Base-by-base conservation (phyloP, 2,329 filamentous ascomycete species). In the Helotiales sp. region DNA sequence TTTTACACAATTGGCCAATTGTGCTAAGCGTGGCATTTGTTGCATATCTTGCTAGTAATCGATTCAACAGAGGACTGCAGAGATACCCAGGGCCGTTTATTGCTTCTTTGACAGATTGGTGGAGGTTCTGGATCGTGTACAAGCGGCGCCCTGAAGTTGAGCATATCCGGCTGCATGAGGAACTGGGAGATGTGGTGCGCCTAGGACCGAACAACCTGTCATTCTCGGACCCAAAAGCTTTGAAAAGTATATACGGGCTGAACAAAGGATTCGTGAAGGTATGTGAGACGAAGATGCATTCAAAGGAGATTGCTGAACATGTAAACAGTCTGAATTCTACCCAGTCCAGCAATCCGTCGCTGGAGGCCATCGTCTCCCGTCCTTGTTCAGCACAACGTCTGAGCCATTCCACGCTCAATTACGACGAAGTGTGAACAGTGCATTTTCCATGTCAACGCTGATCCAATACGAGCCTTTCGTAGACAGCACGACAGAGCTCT, bases 211-310 rank as follows among this genome's bases (percentile, higher is more conserved):
- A 93, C 70, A 82, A 82, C 0, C 79, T 96, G 1, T 93, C 90
- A 0, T 93, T 96, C 74, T 86, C 90, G 2, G 86, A 93, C 71
- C 91, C 92, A 0, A 86, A 86, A 66, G 91, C 91, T 0, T 82
- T 95, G 72, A 92, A 91, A 79, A 81, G 82, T 11, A 94, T 96
- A 52, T 96, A 96, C 77, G 92, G 92, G 0, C 79, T 95, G 50
- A 95, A 94, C 77, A 94, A 94, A 78, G 91, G 91, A 0, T 91
- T 93, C 72, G 80, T 86, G 57, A 96, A 96, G 86, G 91, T 91
- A 78, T 57, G 77, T 69, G 3, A 11, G 8, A 20, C 24, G 4
- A 43, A 34, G 22, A 57, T 37, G 10, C 40, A 5, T 59, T 45
- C 10, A 2, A 15, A 13, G 55, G 32, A 49, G 17, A 28, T 10